Conservation (phyloP, 805 yeast genomes). For the Saturnispora bothae region DNA sequence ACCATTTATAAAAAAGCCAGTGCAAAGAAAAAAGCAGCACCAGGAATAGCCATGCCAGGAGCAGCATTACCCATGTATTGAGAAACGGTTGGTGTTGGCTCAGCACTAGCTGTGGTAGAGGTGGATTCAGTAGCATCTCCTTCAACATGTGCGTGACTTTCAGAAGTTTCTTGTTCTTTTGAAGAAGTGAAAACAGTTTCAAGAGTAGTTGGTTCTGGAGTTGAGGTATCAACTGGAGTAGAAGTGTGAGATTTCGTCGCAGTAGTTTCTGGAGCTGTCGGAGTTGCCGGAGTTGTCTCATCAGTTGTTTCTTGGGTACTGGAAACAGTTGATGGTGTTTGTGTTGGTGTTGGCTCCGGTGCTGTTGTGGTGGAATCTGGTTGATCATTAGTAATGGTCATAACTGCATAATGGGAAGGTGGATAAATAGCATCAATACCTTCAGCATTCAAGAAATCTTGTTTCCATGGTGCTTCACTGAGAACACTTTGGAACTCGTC, state of each 20-base stretch:
- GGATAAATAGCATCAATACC: constrained; percentile 19
- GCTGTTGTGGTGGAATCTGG: background rate
- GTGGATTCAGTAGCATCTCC: background rate
- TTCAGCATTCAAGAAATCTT: constrained; percentile 18
- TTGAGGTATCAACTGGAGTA: background rate
- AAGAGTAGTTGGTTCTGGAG: background rate
- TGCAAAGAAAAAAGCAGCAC: background rate
- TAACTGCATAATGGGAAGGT: constrained; percentile 22
- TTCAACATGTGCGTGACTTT: too few species aligned
- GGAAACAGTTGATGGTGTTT: background rate
- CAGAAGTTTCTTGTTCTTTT: background rate
- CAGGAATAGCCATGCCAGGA: background rate
- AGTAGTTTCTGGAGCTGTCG: background rate
- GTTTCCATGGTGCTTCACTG: constrained; percentile 27
- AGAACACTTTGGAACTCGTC: constrained; percentile 24
- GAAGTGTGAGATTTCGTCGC: background rate
- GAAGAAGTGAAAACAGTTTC: background rate
- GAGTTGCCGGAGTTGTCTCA: background rate
- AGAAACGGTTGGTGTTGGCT: background rate
- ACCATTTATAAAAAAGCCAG: background rate
- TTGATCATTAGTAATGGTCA: constrained; percentile 9
- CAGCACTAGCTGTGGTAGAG: background rate
- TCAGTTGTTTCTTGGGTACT: background rate
- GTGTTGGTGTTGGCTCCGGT: background rate
- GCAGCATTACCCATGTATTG: background rate